Percentiles rank a stretch among this genome's conserved stretches.
Conservation (phyloP, 495 filamentous ascomycete species). For the Tuber microsphaerosporum region DNA sequence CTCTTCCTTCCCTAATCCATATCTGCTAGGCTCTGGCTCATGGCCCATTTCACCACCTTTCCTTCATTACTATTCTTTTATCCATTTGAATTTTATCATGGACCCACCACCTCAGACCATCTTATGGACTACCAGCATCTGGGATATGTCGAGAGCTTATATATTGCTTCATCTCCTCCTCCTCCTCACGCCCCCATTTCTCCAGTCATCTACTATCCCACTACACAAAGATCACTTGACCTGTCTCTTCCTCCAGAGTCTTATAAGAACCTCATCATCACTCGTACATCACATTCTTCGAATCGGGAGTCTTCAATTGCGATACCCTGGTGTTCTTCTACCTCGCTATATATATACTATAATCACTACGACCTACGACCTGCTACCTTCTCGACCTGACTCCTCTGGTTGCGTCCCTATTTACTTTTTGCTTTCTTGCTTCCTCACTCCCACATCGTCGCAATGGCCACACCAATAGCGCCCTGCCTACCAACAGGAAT, state of each 20-base stretch:
- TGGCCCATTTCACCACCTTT: background rate
- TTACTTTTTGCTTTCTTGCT: background rate
- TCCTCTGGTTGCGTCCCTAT: background rate
- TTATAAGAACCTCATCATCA: background rate
- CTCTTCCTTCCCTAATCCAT: background rate
- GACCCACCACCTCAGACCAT: background rate
- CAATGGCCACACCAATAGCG: slow-evolving; percentile 38
- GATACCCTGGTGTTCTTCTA: background rate
- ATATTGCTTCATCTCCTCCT: slow-evolving; percentile 1
- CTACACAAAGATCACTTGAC: background rate
- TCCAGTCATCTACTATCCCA: background rate
- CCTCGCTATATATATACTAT: background rate
- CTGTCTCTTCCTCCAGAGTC: background rate
- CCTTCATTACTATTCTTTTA: background rate
- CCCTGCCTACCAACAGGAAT: slow-evolving; percentile 49
- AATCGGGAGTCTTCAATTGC: background rate
- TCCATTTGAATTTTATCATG: background rate
- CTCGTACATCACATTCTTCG: background rate
- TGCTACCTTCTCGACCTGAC: background rate
- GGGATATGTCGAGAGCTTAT: background rate
- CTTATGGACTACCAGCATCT: background rate
- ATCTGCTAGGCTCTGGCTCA: too few relatives aligned
- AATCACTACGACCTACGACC: background rate
- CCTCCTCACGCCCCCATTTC: background rate
- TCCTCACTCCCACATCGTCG: background rate